Base-by-base conservation (phyloP, 768 basidiomycete species). In the Mycena haematopus region DNA sequence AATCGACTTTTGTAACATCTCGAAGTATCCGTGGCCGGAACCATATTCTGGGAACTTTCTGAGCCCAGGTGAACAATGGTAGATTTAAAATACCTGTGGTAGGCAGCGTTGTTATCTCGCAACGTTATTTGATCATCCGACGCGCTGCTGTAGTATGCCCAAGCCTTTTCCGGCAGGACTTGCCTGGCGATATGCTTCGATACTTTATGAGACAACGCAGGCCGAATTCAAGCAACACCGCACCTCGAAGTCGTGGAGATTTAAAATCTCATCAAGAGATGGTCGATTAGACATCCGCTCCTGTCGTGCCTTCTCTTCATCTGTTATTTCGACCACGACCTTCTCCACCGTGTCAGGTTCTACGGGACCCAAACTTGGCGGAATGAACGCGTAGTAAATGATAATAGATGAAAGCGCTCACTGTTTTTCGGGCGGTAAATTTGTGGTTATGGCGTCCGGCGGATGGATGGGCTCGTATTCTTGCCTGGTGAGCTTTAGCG, bases 81-180 rank as follows among this genome's bases (percentile, higher is more conserved):
- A 19, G 22, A 68, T 25, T 31, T 13, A 4, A 51, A 63, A 54
- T 62, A 90, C 92, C 96, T 84, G 68, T 98, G 96, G 71, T 90
- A 99, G 2, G 95, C 96, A 54, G 88, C 82, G 64, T 93, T 93
- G 69, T 97, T 97, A 75, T 96, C 95, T 52, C 95, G 83, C 62
- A 84, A 79, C 31, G 94, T 95, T 47, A 95, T 93, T 75, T 97
- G 95, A 68, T 98, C 96, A 72, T 98, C 96, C 8, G 96, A 89
- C 19, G 95, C 96, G n/a, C 93, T 95, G 0, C 92, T 94, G 71
- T 98, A 96, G 74, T 96, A 96, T 6, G 95, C 96, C 96, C 96
- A 98, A 0, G 93, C 93, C 73, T 93, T 93, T 35, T 90, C 88
- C 2, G 87, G 77, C 80, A 99, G 88, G 13, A 92, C 89, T 68